Conservation (phyloP, 2,329 filamentous ascomycete species). For the Kalmusia sp. region DNA sequence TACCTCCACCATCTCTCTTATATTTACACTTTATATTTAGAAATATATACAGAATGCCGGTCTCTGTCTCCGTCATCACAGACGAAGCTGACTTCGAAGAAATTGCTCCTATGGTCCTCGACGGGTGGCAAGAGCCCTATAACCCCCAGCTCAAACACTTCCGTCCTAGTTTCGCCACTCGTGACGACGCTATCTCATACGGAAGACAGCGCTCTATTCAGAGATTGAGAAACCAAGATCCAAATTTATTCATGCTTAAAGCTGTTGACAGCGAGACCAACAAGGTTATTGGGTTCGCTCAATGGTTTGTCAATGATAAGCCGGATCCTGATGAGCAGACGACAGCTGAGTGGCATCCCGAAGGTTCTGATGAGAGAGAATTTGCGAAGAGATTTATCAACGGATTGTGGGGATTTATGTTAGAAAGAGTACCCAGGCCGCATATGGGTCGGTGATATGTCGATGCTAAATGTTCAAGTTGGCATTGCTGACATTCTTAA, state of each 20-base stretch:
- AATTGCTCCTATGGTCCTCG: slow-evolving; percentile 25
- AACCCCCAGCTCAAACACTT: slow-evolving; percentile 38
- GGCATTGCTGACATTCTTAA: not conserved
- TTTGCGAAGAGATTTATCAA: slow-evolving; percentile 34
- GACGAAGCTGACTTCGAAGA: slow-evolving; percentile 18
- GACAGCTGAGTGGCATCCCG: slow-evolving; percentile 25
- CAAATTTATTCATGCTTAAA: slow-evolving; percentile 22
- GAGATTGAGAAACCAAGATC: slow-evolving; percentile 9
- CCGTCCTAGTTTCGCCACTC: slow-evolving; percentile 20
- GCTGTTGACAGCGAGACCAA: slow-evolving; percentile 22
- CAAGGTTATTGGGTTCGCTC: slow-evolving; percentile 22
- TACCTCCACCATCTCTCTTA: too few relatives aligned
- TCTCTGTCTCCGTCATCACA: slow-evolving; percentile 16
- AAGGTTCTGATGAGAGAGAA: slow-evolving; percentile 27
- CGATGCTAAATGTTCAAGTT: not conserved
- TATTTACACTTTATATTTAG: too few relatives aligned
- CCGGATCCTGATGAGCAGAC: slow-evolving; percentile 14
- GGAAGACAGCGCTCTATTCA: not conserved
- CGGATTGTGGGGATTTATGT: slow-evolving; percentile 29
- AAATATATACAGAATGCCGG: slow-evolving; percentile 13
- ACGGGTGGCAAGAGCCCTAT: slow-evolving; percentile 27
- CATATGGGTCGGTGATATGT: slow-evolving; percentile 23
- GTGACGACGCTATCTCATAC: slow-evolving; percentile 20
- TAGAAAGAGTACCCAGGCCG: slow-evolving; percentile 19
- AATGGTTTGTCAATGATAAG: slow-evolving; percentile 25